Base-by-base conservation (phyloP, 1,284 basidiomycete species). In the Calocybe gambosa region DNA sequence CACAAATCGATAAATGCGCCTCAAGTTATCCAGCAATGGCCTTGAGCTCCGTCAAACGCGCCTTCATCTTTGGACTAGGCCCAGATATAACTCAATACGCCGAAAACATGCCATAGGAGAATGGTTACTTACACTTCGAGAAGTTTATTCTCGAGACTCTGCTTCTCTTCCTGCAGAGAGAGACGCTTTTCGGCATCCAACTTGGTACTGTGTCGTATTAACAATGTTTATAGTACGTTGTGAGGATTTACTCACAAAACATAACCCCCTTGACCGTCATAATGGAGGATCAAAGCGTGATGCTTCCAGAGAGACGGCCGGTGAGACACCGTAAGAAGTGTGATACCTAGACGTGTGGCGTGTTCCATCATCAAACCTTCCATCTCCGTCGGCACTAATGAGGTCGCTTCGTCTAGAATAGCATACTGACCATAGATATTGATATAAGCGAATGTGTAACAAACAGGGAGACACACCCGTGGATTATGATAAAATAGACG, bases 281-380 rank as follows among this genome's bases (percentile, higher is more conserved):
- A 93, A 59, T 94, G 93, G 50, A 98, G 68, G 49, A 98, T 93
- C 64, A 88, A 85, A 20, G 83, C 80, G 66, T 99, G 94, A 62
- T 96, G 93, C 63, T 93, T 92, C 93, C 93, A 97, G 53, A 98
- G 67, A 29, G 89, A 93, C 9, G 93, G 91, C 12, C 91, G 81
- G 67, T 95, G 92, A 18, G 89, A 93, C 36, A 95, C 92, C 1
- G 92, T 95, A 56, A 96, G 70, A 23, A 95, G 75, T 0, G 93
- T 95, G 58, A 95, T 95, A 0, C 87, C 89, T 15, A 95, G 72
- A 38, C 75, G 70, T 0, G 89, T 93, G 1, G 94, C 95, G 59
- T 92, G 81, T 60, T 94, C 90, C 82, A 97, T 99, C 92, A 97
- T 96, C 67, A 80, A 71, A 46, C 86, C 90, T 65, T 98, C 95